phyloP scores from a whole-genome alignment of 2,329 filamentous ascomycete species.

The Curvularia eragrostidis region DNA sequence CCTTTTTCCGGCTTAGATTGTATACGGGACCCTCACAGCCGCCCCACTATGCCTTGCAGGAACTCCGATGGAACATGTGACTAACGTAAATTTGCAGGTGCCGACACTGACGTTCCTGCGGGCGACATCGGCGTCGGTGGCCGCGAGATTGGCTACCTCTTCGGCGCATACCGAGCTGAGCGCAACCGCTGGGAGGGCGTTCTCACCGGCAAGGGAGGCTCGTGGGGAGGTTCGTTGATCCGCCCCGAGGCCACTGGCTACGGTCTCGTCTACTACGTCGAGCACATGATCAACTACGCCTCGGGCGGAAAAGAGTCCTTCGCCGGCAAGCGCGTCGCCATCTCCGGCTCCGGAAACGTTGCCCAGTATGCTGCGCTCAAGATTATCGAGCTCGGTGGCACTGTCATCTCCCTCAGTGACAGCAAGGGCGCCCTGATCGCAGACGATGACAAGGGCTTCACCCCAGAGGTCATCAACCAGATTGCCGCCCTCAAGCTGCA shows the following conservation, averaged over 20 bases:
- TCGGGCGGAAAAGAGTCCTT: constrained; percentile 79
- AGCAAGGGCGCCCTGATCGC: constrained; percentile 84
- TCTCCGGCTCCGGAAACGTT: constrained; percentile 97
- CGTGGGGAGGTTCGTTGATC: constrained; percentile 93
- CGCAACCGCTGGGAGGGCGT: constrained; percentile 95
- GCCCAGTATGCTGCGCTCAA: constrained; percentile 98
- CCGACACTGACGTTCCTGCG: constrained; percentile 93
- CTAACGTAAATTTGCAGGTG: constrained; percentile 56
- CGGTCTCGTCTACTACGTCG: constrained; percentile 79
- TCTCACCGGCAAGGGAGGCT: constrained; percentile 91
- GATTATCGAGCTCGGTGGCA: constrained; percentile 92
- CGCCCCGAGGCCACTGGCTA: constrained; percentile 96
- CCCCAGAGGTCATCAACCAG: constrained; percentile 75
- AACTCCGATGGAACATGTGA: constrained; percentile 47
- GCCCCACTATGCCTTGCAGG: constrained; percentile 7
- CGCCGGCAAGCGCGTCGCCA: constrained; percentile 88
- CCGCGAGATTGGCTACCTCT: constrained; percentile 93
- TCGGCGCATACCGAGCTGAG: constrained; percentile 89
- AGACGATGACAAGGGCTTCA: constrained; percentile 73
- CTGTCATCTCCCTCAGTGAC: constrained; percentile 91
- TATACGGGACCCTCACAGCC: not conserved
- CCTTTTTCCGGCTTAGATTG: constrained; percentile 9
- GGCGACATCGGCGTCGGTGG: constrained; percentile 95
- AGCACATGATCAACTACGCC: constrained; percentile 73
- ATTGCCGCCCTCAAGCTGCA: constrained; percentile 88